Conservation (phyloP, 208 protist species). For the Acanthamoeba divionensis region DNA sequence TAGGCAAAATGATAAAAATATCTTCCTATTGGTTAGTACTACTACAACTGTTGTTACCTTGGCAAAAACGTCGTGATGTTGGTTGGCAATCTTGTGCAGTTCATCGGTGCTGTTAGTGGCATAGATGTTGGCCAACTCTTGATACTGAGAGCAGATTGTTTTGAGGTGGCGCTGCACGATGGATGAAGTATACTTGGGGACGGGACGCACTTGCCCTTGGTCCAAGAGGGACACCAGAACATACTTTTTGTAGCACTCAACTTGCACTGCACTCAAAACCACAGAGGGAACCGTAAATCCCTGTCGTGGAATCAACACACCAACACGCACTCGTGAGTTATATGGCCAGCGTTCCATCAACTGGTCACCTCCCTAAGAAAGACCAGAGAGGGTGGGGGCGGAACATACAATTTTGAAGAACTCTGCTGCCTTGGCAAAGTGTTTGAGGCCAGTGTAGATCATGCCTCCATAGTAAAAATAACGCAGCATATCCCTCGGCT, state of each 20-base stretch:
- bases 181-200: slow-evolving; percentile 65
- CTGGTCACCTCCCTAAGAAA: no score
- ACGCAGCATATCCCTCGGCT: slow-evolving; percentile 67
- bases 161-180: slow-evolving; percentile 72
- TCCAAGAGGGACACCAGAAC: slow-evolving; percentile 69
- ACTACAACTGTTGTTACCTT: slow-evolving; percentile 10
- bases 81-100: slow-evolving; percentile 16
- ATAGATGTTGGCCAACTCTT: slow-evolving; percentile 68
- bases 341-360: no score
- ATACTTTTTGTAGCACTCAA: slow-evolving; percentile 79
- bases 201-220: slow-evolving; percentile 30
- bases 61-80: slow-evolving; percentile 63
- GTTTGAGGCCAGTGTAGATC: slow-evolving; percentile 68
- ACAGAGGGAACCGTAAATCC: slow-evolving; percentile 64
- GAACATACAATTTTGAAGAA: slow-evolving; percentile 60
- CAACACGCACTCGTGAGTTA: not conserved
- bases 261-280: slow-evolving; percentile 71
- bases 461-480: slow-evolving; percentile 80
- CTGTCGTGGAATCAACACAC: slow-evolving; percentile 21
- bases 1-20: no score
- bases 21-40: no score
- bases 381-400: not conserved
- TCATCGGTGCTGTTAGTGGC: slow-evolving; percentile 5
- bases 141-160: slow-evolving; percentile 63
- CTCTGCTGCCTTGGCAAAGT: slow-evolving; percentile 65